Evolutionary conservation across 2,329 filamentous ascomycete genomes (phyloP), one percentile per base, ranked within the genome.

Genomic region (Colletotrichum somersetense): DNA sequence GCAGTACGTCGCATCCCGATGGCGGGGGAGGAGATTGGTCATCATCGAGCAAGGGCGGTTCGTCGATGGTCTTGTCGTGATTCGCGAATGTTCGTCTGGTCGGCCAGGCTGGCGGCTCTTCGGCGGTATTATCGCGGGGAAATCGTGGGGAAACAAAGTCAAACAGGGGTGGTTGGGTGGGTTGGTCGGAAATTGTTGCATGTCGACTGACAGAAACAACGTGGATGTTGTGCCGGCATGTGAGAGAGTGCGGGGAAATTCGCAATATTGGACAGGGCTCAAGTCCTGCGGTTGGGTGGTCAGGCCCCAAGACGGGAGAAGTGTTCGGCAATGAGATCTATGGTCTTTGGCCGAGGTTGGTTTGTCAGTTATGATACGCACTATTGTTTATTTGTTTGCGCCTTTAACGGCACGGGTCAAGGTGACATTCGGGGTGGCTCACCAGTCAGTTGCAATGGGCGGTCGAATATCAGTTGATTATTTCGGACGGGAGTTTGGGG

Each of bases 41-140:
- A 18, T n/a, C 42, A 50, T n/a, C 42, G 38, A 35, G 59, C 20
- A 38, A 50, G 42, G 14, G 7, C n/a, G 59, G 3, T 46, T 26
- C 12, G 30, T 38, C 18, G 55, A 26, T 38, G 20, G 30, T 62
- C 7, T 33, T 33, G 16, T 33, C 18, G 26, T 50, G 30, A 38
- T 61, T 62, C 38, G 38, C 12, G 30, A 33, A 42, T 33, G 30
- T 57, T 35, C 14, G 20, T 23, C 12, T 23, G 14, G 30, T 14
- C 6, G 6, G 38, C 3, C 12, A 5, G 16, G 18, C 48, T 56
- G 62, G 55, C 40, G 63, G 56, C 48, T 71, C 48, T 62, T 67
- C 63, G 56, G 56, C 68, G 48, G 64, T 67, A 67, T 38, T 71
- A 44, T 23, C 62, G 59, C 46, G 59, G 63, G 67, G 68, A 53